phyloP scores from a whole-genome alignment of 805 yeast species.

The Sugiyamaella americana region DNA sequence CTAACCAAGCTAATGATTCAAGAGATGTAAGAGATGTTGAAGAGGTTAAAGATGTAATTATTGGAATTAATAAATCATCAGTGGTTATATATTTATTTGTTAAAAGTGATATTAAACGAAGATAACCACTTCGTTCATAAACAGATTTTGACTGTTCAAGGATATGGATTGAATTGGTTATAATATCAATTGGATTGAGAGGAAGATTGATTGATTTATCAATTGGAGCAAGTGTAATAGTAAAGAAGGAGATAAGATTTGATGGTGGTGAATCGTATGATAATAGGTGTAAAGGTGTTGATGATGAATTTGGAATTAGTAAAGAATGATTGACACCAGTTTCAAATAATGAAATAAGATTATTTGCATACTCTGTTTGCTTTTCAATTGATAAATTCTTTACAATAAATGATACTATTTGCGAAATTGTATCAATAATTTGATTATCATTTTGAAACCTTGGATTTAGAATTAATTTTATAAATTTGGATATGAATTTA shows the following conservation, averaged over 20 bases:
- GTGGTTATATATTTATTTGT: conserved; percentile 49
- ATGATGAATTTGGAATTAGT: conserved; percentile 2
- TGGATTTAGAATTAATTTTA: neutral
- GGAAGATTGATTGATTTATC: conserved; percentile 3
- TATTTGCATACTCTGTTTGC: neutral
- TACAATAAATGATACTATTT: conserved; percentile 6
- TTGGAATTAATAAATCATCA: neutral
- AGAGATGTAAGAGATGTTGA: conserved; percentile 1
- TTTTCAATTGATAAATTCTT: neutral
- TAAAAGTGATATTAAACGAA: conserved; percentile 49
- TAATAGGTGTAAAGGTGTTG: neutral
- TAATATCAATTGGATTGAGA: neutral
- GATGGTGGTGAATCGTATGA: conserved; percentile 1
- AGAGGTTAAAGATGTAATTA: neutral
- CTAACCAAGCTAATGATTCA: conserved; percentile 62
- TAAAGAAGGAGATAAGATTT: conserved; percentile 11
- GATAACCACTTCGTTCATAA: conserved; percentile 45
- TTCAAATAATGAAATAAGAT: neutral
- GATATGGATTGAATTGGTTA: conserved; percentile 16
- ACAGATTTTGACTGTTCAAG: conserved; percentile 23
- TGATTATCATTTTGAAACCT: neutral
- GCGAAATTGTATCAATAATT: conserved; percentile 10
- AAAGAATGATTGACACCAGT: neutral
- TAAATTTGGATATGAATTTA: conserved; percentile 17
- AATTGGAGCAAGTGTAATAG: conserved; percentile 17